A percentile compares a stretch with the other conserved stretches of the same genome.
These are phyloP conservation scores for Leccinum subrobustum DNA, from an alignment of 1,284 basidiomycete species.

Conservation along the genomic window DNA sequence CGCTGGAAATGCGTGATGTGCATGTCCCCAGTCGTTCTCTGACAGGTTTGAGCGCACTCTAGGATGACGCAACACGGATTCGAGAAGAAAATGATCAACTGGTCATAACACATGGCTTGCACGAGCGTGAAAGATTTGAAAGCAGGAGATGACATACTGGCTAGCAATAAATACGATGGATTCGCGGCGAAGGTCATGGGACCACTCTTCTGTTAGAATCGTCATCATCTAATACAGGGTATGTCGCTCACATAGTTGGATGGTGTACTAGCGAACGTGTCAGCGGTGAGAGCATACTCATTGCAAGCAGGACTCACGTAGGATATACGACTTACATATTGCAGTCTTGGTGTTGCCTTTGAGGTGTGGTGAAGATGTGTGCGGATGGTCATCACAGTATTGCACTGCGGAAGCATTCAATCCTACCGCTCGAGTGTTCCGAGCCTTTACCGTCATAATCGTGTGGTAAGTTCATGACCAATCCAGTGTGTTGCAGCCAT, in stretches of 20 bases:
- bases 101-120: constrained; percentile 2
- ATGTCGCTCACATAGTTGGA: constrained; percentile 72
- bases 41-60: constrained; percentile 83
- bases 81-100: constrained; percentile 95
- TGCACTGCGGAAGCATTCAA: constrained; percentile 79
- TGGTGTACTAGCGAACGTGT: constrained; percentile 58
- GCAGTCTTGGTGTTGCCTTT: constrained; percentile 97
- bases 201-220: constrained; percentile 43
- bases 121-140: neutral
- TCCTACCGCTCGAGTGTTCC: constrained; percentile 66
- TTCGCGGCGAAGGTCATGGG: constrained; percentile 94
- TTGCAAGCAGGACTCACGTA: constrained; percentile 54
- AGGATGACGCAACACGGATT: constrained; percentile 92
- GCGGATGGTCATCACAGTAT: constrained; percentile 95
- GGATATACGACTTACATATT: constrained; percentile 99
- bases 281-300: constrained; percentile 7
- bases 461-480: constrained; percentile 93
- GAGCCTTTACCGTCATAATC: constrained; percentile 99
- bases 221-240: neutral
- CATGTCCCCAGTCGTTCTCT: constrained; percentile 86
- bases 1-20: constrained; percentile 70
- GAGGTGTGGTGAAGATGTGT: constrained; percentile 77
- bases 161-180: constrained; percentile 95
- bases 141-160: constrained; percentile 50
- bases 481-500: constrained; percentile 94